phyloP scores from a whole-genome alignment of 257 asterid species.

The Striga asiatica region DNA sequence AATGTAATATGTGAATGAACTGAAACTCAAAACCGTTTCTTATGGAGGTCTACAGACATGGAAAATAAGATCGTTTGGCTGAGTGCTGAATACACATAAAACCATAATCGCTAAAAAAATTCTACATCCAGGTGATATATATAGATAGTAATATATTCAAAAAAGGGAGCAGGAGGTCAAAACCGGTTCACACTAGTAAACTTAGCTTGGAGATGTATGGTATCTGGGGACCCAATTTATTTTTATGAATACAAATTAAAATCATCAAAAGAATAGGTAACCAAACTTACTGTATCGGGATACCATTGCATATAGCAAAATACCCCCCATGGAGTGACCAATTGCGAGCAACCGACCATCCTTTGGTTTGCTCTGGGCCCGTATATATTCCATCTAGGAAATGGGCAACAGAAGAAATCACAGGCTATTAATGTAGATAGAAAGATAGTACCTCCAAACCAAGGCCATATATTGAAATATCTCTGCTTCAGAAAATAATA shows the following conservation, averaged over 20 bases:
- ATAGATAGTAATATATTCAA: background rate
- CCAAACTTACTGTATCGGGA: conserved; percentile 67
- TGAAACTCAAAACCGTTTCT: background rate
- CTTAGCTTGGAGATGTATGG: background rate
- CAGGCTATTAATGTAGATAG: background rate
- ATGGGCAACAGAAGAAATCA: conserved; percentile 12
- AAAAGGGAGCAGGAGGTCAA: background rate
- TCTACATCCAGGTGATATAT: conserved; percentile 6
- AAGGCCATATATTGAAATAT: background rate
- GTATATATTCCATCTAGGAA: conserved; percentile 73
- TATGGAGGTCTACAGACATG: background rate
- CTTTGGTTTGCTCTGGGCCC: conserved; percentile 53
- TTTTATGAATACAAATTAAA: background rate
- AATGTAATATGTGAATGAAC: conserved; percentile 1
- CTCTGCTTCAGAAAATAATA: background rate
- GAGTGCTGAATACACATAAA: background rate
- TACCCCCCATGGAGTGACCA: conserved; percentile 99
- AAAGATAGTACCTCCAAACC: conserved; percentile 5
- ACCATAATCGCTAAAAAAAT: background rate
- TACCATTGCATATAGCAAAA: conserved; percentile 78
- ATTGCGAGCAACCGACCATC: conserved; percentile 82
- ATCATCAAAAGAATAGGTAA: conserved; percentile 1
- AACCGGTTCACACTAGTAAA: background rate
- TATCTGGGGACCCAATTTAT: background rate
- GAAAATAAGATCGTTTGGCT: background rate